A percentile compares a stretch with the other conserved stretches of the same genome.
phyloP scores from a whole-genome alignment of 1,139 yeast species.

The Candida sp. region DNA sequence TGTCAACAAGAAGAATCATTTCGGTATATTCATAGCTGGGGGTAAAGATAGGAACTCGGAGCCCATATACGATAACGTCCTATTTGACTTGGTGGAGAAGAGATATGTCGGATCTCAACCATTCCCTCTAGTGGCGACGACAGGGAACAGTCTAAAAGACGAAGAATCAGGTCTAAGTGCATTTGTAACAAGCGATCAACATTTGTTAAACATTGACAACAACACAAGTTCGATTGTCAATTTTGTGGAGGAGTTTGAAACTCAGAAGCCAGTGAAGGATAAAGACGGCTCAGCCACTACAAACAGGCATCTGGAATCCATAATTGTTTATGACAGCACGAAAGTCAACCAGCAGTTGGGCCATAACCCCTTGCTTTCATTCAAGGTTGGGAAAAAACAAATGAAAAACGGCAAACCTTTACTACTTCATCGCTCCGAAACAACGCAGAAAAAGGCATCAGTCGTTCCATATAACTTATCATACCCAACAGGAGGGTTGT shows the following conservation, averaged over 20 bases:
- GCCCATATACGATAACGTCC: slow-evolving; percentile 44
- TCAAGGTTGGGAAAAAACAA: slow-evolving; percentile 36
- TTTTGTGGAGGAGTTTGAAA: slow-evolving; percentile 32
- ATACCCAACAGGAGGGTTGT: slow-evolving; percentile 63
- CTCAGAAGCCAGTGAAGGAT: slow-evolving; percentile 1
- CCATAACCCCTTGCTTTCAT: slow-evolving; percentile 40
- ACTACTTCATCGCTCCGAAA: slow-evolving; percentile 23
- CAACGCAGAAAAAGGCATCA: slow-evolving; percentile 11
- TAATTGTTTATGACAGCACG: slow-evolving; percentile 43
- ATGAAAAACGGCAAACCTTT: slow-evolving; percentile 37
- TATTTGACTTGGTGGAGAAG: slow-evolving; percentile 56
- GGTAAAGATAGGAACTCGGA: slow-evolving; percentile 54
- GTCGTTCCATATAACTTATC: slow-evolving; percentile 43
- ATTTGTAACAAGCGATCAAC: slow-evolving; percentile 21
- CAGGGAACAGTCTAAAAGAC: slow-evolving; percentile 16
- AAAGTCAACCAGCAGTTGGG: slow-evolving; percentile 18
- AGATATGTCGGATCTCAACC: slow-evolving; percentile 44
- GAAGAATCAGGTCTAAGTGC: slow-evolving; percentile 16
- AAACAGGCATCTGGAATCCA: slow-evolving; percentile 27
- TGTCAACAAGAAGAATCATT: slow-evolving; percentile 50
- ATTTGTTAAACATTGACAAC: slow-evolving; percentile 33
- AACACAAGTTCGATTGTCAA: slow-evolving; percentile 36
- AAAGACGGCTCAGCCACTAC: slow-evolving; percentile 2
- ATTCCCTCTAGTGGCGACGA: slow-evolving; percentile 26
- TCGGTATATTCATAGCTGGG: slow-evolving; percentile 63